A percentile compares a stretch with the other conserved stretches of the same genome.
phyloP scores from a whole-genome alignment of 352 stramenopile species.

The Globisporangium lucens region DNA sequence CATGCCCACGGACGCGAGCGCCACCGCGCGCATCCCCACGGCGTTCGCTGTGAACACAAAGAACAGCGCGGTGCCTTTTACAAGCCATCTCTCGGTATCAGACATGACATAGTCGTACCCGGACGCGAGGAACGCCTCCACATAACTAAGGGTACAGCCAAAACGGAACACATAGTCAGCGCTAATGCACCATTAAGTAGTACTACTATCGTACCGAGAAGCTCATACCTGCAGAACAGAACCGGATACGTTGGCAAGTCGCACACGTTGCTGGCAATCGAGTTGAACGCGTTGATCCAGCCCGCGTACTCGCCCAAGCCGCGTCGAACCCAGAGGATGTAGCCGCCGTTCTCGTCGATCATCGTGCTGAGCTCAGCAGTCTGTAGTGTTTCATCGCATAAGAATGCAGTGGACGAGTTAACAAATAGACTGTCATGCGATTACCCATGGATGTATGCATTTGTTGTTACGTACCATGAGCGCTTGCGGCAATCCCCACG shows the following conservation, averaged over 20 bases:
- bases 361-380: conserved; percentile 81
- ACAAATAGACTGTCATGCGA: too few species aligned
- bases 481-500: conserved; percentile 79
- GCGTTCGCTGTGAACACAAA: conserved; percentile 72
- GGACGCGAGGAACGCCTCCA: conserved; percentile 71
- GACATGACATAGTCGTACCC: conserved; percentile 54
- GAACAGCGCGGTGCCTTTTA: conserved; percentile 67
- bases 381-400: conserved; percentile 13
- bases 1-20: conserved; percentile 73
- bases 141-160: conserved; percentile 37
- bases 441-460: too few species aligned
- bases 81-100: conserved; percentile 53
- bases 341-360: conserved; percentile 84
- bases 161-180: neutral
- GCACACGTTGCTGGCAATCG: conserved; percentile 80
- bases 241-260: conserved; percentile 83
- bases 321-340: conserved; percentile 84
- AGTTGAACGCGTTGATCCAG: conserved; percentile 86
- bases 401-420: neutral
- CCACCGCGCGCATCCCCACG: conserved; percentile 75
- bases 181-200: neutral
- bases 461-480: conserved; percentile 48
- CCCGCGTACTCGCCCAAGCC: conserved; percentile 76
- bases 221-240: conserved; percentile 62
- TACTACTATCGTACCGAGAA: too few species aligned